These are phyloP conservation scores for Coniferiporia weirii DNA, from an alignment of 1,284 basidiomycete species.

Conservation along the genomic window DNA sequence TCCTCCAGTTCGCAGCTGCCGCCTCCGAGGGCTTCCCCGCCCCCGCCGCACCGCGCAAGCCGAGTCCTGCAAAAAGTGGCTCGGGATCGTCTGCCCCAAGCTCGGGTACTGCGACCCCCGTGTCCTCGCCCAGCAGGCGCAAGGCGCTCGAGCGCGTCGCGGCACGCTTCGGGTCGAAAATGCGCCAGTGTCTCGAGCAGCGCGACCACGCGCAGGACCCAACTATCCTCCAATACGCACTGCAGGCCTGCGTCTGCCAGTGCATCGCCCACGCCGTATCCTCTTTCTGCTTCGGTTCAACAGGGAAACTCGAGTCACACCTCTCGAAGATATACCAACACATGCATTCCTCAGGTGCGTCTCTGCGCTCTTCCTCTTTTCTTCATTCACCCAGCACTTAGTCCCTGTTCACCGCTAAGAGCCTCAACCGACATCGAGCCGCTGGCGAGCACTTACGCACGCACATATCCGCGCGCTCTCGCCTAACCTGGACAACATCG, in stretches of 20 bases:
- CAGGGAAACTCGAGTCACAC: slow-evolving; percentile 60
- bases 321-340: slow-evolving; percentile 60
- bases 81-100: no score
- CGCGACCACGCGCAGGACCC: slow-evolving; percentile 69
- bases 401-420: slow-evolving; percentile 33
- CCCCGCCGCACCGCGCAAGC: slow-evolving; percentile 17
- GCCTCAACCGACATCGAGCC: slow-evolving; percentile 67
- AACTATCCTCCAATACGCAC: slow-evolving; percentile 63
- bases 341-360: slow-evolving; percentile 56
- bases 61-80: no score
- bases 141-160: slow-evolving; percentile 53
- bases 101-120: no score
- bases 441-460: slow-evolving; percentile 69
- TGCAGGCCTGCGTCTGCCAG: slow-evolving; percentile 62
- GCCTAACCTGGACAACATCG: slow-evolving; percentile 58
- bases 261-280: slow-evolving; percentile 61
- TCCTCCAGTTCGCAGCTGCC: slow-evolving; percentile 68
- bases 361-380: slow-evolving; percentile 18
- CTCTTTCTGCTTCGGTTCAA: slow-evolving; percentile 67
- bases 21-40: slow-evolving; percentile 54
- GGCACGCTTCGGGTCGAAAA: slow-evolving; percentile 51
- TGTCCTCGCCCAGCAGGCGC: slow-evolving; percentile 28
- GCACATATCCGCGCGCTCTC: slow-evolving; percentile 60
- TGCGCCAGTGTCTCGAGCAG: slow-evolving; percentile 52
- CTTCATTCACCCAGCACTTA: slow-evolving; percentile 9